These are phyloP conservation scores for Colletotrichum incanum DNA, from an alignment of 2,329 filamentous ascomycete genomes.

Conservation along the genomic window DNA sequence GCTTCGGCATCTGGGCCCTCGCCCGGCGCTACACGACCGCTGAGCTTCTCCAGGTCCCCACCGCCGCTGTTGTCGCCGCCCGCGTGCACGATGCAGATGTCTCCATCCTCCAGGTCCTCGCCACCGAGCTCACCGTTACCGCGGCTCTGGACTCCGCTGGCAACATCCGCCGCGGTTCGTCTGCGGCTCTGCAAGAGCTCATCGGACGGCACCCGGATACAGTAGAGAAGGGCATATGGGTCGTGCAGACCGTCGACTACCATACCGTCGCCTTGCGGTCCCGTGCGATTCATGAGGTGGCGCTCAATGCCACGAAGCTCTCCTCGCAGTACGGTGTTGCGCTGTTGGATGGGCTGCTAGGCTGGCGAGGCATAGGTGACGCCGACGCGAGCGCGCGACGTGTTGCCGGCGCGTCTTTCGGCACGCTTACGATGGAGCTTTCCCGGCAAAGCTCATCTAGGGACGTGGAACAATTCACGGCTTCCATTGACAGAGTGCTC, in stretches of 20 bases:
- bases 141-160: conserved; percentile 91
- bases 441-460: conserved; percentile 45
- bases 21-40: conserved; percentile 87
- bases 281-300: conserved; percentile 85
- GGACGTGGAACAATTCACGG: conserved; percentile 50
- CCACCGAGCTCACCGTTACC: conserved; percentile 84
- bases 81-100: conserved; percentile 54
- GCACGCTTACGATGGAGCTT: conserved; percentile 66
- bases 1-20: conserved; percentile 95
- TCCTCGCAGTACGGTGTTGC: conserved; percentile 79
- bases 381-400: conserved; percentile 82
- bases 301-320: conserved; percentile 77
- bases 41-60: conserved; percentile 79
- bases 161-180: conserved; percentile 93
- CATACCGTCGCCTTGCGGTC: conserved; percentile 91
- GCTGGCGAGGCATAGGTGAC: conserved; percentile 92
- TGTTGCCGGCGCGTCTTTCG: conserved; percentile 79
- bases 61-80: conserved; percentile 60
- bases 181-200: conserved; percentile 93
- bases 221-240: conserved; percentile 83
- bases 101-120: conserved; percentile 82
- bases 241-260: conserved; percentile 94
- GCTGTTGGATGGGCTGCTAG: conserved; percentile 79
- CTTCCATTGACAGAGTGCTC: conserved; percentile 60
- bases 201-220: conserved; percentile 93